phyloP scores from a whole-genome alignment of 2,329 filamentous ascomycete species.

The Colletotrichum sp. region DNA sequence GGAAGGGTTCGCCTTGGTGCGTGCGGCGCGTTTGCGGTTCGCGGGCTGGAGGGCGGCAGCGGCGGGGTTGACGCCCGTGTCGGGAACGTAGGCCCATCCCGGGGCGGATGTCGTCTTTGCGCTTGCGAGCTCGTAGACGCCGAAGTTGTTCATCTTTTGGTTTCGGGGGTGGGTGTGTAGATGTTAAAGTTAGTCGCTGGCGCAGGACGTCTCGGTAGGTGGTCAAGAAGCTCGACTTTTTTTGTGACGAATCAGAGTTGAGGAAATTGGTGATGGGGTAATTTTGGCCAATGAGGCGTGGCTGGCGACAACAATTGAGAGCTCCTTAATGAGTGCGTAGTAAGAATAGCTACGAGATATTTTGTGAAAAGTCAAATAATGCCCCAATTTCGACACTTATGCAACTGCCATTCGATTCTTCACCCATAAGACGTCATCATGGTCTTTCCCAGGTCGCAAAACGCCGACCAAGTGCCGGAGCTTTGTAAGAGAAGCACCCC shows the following conservation, averaged over 20 bases:
- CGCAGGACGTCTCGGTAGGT: neutral
- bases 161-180: neutral
- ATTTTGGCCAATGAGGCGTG: slow-evolving; percentile 1
- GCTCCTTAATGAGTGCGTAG: neutral
- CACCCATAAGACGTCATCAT: neutral
- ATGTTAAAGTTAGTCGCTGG: neutral
- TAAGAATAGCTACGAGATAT: neutral
- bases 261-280: neutral
- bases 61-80: slow-evolving; percentile 66
- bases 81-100: slow-evolving; percentile 92
- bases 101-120: slow-evolving; percentile 73
- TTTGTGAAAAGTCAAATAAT: neutral
- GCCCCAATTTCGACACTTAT: neutral
- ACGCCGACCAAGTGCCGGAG: neutral
- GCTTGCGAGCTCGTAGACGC: slow-evolving; percentile 83
- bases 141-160: slow-evolving; percentile 67
- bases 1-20: slow-evolving; percentile 58
- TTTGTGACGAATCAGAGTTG: slow-evolving; percentile 6
- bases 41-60: slow-evolving; percentile 54
- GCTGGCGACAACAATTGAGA: neutral
- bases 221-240: neutral
- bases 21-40: slow-evolving; percentile 75
- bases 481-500: neutral
- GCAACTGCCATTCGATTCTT: neutral
- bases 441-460: neutral